Evolutionary conservation across 2,329 filamentous ascomycete genomes (phyloP).

Genomic region (Aspergillus ustus): DNA sequence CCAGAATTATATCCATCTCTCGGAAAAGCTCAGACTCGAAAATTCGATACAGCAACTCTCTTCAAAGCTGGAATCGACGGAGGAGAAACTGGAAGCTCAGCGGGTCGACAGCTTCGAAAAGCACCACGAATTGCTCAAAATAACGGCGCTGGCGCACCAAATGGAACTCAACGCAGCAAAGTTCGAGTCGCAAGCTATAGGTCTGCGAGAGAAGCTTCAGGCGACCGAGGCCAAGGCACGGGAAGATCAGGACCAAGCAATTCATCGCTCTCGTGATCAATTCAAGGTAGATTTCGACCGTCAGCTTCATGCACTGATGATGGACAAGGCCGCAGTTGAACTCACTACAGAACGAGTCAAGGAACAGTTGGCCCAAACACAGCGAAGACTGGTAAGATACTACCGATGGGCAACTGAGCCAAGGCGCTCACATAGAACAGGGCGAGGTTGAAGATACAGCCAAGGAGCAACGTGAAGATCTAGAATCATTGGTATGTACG

Average conservation of each 20-base stretch:
- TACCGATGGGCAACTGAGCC: background rate
- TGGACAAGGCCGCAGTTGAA: slow-evolving; percentile 32
- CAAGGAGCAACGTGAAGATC: slow-evolving; percentile 18
- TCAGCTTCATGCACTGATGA: slow-evolving; percentile 30
- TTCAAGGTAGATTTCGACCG: slow-evolving; percentile 36
- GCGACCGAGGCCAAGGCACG: slow-evolving; percentile 32
- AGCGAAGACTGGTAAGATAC: slow-evolving; percentile 32
- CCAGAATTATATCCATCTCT: slow-evolving; percentile 31
- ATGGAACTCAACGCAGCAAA: slow-evolving; percentile 22
- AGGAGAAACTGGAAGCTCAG: slow-evolving; percentile 25
- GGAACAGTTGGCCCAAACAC: slow-evolving; percentile 26
- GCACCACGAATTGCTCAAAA: slow-evolving; percentile 26
- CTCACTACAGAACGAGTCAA: slow-evolving; percentile 21
- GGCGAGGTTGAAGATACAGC: slow-evolving; percentile 22
- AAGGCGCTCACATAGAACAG: slow-evolving; percentile 27
- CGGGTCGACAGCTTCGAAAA: slow-evolving; percentile 26
- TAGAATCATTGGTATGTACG: slow-evolving; percentile 27
- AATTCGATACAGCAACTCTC: slow-evolving; percentile 29
- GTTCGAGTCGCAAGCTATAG: slow-evolving; percentile 29
- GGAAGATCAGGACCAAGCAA: slow-evolving; percentile 39
- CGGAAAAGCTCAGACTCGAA: slow-evolving; percentile 33
- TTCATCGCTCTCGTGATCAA: slow-evolving; percentile 32
- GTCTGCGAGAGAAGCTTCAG: slow-evolving; percentile 26
- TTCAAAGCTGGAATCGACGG: slow-evolving; percentile 21
- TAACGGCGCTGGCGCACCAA: slow-evolving; percentile 20